Percentiles rank a stretch among this genome's conserved stretches.
Conservation (phyloP, 306 rosid species). For the Corylus heterophylla region DNA sequence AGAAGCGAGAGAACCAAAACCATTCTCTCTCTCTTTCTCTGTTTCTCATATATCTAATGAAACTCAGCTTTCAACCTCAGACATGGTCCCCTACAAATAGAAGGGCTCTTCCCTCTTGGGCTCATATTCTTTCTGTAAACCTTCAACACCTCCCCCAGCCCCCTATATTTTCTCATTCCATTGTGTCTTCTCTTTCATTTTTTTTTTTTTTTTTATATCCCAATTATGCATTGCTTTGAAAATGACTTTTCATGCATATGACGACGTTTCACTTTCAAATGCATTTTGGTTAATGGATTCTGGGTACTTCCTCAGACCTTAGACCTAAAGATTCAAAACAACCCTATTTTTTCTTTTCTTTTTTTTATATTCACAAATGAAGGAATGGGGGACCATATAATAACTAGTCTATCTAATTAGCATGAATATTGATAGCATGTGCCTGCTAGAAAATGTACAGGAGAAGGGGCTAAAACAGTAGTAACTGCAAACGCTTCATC, state of each 20-base stretch:
- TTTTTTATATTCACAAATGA: not conserved
- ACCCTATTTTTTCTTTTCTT: not conserved
- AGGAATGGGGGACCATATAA: no score
- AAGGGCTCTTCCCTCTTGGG: conserved; percentile 29
- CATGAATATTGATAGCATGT: no score
- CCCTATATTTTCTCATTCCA: conserved; percentile 34
- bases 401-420: no score
- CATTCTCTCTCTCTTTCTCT: not conserved
- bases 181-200: conserved; percentile 50
- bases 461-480: no score
- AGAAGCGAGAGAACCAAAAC: conserved; percentile 10
- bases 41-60: conserved; percentile 7
- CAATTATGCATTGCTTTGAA: conserved; percentile 38
- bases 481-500: no score
- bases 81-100: conserved; percentile 33
- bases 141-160: conserved; percentile 16
- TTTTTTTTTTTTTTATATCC: not conserved
- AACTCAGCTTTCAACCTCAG: conserved; percentile 41
- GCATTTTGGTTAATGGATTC: conserved; percentile 14
- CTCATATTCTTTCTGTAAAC: conserved; percentile 40
- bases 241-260: conserved; percentile 46
- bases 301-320: conserved; percentile 29
- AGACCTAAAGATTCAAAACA: not conserved
- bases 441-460: no score
- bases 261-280: conserved; percentile 30